Evolutionary conservation across 495 filamentous ascomycete species (phyloP), one percentile per base, ranked within the genome.

Genomic region (Tetracladium marchalianum): DNA sequence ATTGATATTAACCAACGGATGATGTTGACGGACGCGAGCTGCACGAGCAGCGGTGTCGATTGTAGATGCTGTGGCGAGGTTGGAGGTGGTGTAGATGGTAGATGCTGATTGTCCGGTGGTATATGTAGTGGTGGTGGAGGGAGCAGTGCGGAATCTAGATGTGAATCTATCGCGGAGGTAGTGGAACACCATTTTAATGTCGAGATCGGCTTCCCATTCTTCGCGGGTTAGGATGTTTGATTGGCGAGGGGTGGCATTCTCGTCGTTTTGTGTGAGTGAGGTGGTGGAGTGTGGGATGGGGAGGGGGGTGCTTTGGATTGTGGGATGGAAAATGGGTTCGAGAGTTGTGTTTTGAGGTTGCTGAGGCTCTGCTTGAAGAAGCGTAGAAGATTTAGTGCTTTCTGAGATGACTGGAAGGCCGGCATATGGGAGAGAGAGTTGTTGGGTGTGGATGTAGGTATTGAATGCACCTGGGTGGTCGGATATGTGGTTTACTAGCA

Each of bases 141-240:
- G 19, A 8, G 31, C 5, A 11, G 47, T 44, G 12, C 16, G 18
- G 42, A 54, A 51, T 36, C 62, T 60, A 51, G 62, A 66, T 41
- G 74, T 70, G 61, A 94, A 92, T 51, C 86, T 85, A 13, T 76
- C 81, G 40, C 77, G 74, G 15, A 96, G 76, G 61, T 88, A 92
- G 34, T 80, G 77, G 68, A 95, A 94, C n/a, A 94, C 80, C 62
- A 90, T 82, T 61, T 78, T 79, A 47, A 94, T 73, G 53, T 94
- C 87, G 4, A 94, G 74, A 11, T 88, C 83, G 32, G 78, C 80
- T 58, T 94, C 87, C 90, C 90, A 96, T 59, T 94, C 90, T 24
- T 88, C 83, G 35, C 77, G 73, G 2, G 67, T 70, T 42, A 77
- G 39, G 6, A 42, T 33, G 4, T 38, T 41, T 24, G 36, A 6